Evolutionary conservation across 768 basidiomycete species (phyloP).

Genomic region (Chalciporus chontae): DNA sequence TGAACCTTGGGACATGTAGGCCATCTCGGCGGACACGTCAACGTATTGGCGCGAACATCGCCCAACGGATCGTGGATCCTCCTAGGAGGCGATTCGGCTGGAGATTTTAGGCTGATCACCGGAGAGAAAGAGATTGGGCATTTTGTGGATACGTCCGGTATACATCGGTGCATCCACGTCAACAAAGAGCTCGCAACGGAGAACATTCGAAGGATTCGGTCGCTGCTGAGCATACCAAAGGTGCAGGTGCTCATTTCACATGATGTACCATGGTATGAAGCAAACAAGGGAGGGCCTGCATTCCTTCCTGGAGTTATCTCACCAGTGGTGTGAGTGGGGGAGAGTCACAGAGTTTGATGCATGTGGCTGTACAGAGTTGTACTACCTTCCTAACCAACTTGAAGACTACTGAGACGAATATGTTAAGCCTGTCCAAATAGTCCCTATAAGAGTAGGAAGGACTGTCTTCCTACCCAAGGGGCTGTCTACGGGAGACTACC

Average conservation of each 20-base stretch:
- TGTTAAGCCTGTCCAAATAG: too few relatives aligned
- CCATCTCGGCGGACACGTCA: conserved; percentile 54
- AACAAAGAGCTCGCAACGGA: conserved; percentile 41
- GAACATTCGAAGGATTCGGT: conserved; percentile 39
- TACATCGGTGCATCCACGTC: conserved; percentile 38
- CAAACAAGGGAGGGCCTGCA: conserved; percentile 39
- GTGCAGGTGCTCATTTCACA: conserved; percentile 52
- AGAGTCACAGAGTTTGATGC: too few relatives aligned
- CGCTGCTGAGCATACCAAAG: conserved; percentile 35
- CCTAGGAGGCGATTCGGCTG: conserved; percentile 54
- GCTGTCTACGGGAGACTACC: too few relatives aligned
- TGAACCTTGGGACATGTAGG: conserved; percentile 22
- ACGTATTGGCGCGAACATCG: conserved; percentile 53
- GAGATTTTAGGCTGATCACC: conserved; percentile 49
- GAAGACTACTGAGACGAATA: too few relatives aligned
- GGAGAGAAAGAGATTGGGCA: conserved; percentile 40
- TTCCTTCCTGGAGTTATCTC: conserved; percentile 32
- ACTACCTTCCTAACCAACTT: too few relatives aligned
- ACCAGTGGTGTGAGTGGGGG: neutral
- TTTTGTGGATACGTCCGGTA: conserved; percentile 18
- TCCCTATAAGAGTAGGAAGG: too few relatives aligned
- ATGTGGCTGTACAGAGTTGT: too few relatives aligned
- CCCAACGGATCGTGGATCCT: conserved; percentile 52
- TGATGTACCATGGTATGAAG: conserved; percentile 49
- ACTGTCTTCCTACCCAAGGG: too few relatives aligned